Evolutionary conservation across 164 flowering plant species (phyloP), one percentile per base, ranked within the genome.

Genomic region (Liriodendron chinense): DNA sequence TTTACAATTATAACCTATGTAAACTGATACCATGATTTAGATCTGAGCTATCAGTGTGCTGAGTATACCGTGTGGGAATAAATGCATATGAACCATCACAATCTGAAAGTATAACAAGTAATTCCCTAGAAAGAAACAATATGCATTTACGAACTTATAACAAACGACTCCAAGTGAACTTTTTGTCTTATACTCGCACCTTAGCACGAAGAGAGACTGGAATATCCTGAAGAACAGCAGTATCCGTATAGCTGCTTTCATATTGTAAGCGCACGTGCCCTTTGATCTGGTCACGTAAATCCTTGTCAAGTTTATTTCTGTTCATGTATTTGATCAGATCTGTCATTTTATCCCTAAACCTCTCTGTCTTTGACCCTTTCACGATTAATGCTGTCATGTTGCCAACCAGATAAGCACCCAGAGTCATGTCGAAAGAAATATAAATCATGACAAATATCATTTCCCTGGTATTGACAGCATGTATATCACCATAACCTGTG

Each of bases 401-500:
- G 83, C 97, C 97, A 75, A 91, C 82, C 77, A 92, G 79, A 77
- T 92, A 92, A 68, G 97, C 94, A 64, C 97, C 91, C 66, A 92
- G 87, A 80, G 89, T 83, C 97, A 92, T 92, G 69, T 92, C 97
- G 72, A 89, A 89, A 6, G 97, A 92, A 7, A 91, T 88, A 81
- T 85, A 92, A 50, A 89, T 76, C 97, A 92, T 91, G 68, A 91
- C 69, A 74, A 92, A 92, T 83, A 92, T 87, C 97, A 92, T 92
- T 74, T 92, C 97, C 77, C 93, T 86, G 53, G 81, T 18, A 80
- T 92, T 92, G 18, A 92, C 92, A 21, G 94, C 97, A 83, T 91
- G 97, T 80, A 91, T 89, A 23, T 92, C 97, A 72, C 97, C 97
- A 85, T 91, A 91, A 71, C 94, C 97, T 92, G 88, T 61, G 61